phyloP scores from a whole-genome alignment of 1,284 basidiomycete species.

The Ceratobasidium sp. region DNA sequence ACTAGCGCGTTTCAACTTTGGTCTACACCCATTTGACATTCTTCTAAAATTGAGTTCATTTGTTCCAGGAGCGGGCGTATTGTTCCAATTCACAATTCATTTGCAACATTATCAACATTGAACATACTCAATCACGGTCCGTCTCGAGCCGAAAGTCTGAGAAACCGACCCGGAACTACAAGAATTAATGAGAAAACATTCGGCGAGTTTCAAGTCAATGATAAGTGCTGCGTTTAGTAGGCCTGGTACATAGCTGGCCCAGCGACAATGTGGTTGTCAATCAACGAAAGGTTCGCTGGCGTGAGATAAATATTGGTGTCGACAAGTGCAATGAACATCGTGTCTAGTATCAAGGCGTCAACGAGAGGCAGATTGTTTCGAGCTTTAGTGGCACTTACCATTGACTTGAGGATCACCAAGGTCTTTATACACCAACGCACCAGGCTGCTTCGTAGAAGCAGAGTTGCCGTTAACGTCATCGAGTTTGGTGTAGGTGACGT shows the following conservation, averaged over 20 bases:
- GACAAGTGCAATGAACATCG: conserved; percentile 72
- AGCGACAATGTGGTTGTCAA: conserved; percentile 72
- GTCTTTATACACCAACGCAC: conserved; percentile 61
- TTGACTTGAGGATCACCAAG: conserved; percentile 59
- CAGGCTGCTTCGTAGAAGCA: conserved; percentile 67
- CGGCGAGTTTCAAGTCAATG: no score
- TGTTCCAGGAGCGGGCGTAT: no score
- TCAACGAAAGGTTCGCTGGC: conserved; percentile 69
- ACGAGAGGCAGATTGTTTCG: conserved; percentile 18
- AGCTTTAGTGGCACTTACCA: conserved; percentile 47
- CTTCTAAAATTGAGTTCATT: conserved; percentile 63
- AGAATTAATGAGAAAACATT: no score
- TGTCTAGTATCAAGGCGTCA: conserved; percentile 55
- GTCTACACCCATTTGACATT: no score
- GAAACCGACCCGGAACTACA: background rate
- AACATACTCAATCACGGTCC: conserved; percentile 60
- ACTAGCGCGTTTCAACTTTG: no score
- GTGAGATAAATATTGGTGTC: conserved; percentile 69
- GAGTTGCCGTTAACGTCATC: conserved; percentile 62
- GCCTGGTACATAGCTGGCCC: conserved; percentile 69
- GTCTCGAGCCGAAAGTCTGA: background rate
- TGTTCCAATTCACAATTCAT: conserved; percentile 69
- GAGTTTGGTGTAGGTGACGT: conserved; percentile 72
- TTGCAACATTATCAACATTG: conserved; percentile 60
- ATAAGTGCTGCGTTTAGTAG: conserved; percentile 4